Percentiles rank a stretch among this genome's conserved stretches.
Evolutionary conservation across 2,329 filamentous ascomycete genomes (phyloP).

Genomic region (Scedosporium apiospermum): DNA sequence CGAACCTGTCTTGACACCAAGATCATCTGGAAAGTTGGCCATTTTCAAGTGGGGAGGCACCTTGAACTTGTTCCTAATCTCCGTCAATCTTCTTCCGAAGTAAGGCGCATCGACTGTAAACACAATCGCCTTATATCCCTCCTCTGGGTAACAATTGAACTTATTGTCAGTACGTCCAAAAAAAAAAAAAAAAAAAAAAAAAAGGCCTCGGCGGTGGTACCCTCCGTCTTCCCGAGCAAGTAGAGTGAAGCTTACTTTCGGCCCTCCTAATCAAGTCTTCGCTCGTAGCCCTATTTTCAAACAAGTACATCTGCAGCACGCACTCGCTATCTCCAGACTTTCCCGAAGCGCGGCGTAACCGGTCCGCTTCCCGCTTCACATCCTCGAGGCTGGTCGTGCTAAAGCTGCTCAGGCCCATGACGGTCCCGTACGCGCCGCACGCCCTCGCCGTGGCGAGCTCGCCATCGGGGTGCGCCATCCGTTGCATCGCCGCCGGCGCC

Average conservation of each 20-base stretch:
- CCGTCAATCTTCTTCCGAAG: conserved; percentile 14
- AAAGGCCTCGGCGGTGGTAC: background rate
- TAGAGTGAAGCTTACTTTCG: background rate
- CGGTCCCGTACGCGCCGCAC: conserved; percentile 13
- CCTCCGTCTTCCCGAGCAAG: background rate
- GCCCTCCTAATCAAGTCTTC: conserved; percentile 12
- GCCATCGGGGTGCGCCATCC: conserved; percentile 42
- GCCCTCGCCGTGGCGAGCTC: conserved; percentile 40
- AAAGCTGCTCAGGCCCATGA: conserved; percentile 15
- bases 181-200: background rate
- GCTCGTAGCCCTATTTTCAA: conserved; percentile 13
- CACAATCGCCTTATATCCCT: conserved; percentile 17
- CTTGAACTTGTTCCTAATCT: conserved; percentile 15
- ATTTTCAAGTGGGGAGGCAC: conserved; percentile 12
- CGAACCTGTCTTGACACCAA: conserved; percentile 10
- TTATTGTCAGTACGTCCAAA: background rate
- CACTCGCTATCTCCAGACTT: conserved; percentile 7
- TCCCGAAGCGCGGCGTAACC: background rate
- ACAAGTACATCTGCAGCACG: conserved; percentile 15
- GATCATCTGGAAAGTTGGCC: conserved; percentile 13
- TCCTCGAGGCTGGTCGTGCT: conserved; percentile 15
- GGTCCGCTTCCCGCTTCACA: conserved; percentile 11
- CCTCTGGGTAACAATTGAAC: background rate
- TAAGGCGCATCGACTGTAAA: conserved; percentile 17
- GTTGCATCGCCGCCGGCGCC: conserved; percentile 44